Percentiles rank a stretch among this genome's conserved stretches.
phyloP scores from a whole-genome alignment of 371 early-diverging fungal species.

The Syncephalastrum contaminatum region DNA sequence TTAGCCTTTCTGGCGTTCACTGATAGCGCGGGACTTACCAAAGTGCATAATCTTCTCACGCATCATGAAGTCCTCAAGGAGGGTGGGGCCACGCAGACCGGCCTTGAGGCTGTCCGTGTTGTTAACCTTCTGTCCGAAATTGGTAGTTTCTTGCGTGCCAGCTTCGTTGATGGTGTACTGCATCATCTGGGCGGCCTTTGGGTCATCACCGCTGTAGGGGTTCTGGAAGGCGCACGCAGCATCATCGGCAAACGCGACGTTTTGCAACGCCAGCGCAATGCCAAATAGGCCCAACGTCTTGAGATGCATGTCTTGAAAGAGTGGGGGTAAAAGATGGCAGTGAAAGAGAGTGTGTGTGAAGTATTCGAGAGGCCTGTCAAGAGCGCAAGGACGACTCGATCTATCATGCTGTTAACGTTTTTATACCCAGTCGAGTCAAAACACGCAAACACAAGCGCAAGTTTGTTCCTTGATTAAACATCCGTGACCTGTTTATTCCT shows the following conservation, averaged over 20 bases:
- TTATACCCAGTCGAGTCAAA: too few relatives aligned
- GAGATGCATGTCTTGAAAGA: too few relatives aligned
- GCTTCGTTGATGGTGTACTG: constrained; percentile 16
- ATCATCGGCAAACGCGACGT: background rate
- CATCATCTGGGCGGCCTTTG: constrained; percentile 14
- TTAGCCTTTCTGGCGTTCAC: background rate
- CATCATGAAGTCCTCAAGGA: constrained; percentile 51
- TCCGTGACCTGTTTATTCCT: too few relatives aligned
- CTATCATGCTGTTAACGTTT: too few relatives aligned
- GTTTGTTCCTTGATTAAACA: too few relatives aligned
- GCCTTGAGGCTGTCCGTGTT: constrained; percentile 28
- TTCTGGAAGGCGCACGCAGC: constrained; percentile 5
- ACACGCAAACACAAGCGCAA: too few relatives aligned
- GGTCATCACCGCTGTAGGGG: constrained; percentile 1
- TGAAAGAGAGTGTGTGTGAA: too few relatives aligned
- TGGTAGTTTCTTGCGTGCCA: constrained; percentile 14
- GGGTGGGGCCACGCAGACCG: constrained; percentile 45
- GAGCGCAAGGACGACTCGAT: too few relatives aligned
- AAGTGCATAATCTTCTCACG: constrained; percentile 58
- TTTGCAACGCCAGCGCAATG: background rate
- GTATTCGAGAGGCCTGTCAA: too few relatives aligned
- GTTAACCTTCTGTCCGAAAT: constrained; percentile 14
- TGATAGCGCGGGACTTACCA: constrained; percentile 20
- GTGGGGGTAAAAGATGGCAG: too few relatives aligned
- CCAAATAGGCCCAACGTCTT: background rate